Base-by-base conservation (phyloP, 2,329 filamentous ascomycete genomes). In the Colletotrichum camelliae region DNA sequence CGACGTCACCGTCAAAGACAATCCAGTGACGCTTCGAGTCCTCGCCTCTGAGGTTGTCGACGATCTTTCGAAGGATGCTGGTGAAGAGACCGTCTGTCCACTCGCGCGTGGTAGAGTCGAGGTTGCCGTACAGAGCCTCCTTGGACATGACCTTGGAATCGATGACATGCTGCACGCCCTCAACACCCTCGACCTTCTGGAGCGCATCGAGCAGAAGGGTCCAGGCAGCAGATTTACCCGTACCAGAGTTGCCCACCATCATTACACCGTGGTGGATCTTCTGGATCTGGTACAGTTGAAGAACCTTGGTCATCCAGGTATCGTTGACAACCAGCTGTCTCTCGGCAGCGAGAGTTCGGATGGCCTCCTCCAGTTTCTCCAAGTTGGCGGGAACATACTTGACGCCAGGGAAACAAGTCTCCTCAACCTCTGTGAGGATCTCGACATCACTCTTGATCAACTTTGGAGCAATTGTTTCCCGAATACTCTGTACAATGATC, bases 81-180 rank as follows among this genome's bases (percentile, higher is more conserved):
- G 97, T 99, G 84, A 99, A 99, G 13, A 99, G 89, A 85, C 97
- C 97, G 81, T 99, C 97, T 0, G 97, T 99, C 97, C 97, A 99
- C 85, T 99, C 97, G 80, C 97, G 93, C 3, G 97, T 99, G 4
- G 97, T 99, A 74, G 95, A 96, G 84, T 99, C 97, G 65, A 99
- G 90, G 80, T 93, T 98, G 82, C 97, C 97, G 82, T 99, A 99
- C 5, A 99, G 89, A 29, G 95, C 95, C 86, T 99, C 97, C 86
- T 99, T 99, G 68, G 96, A 98, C 97, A 99, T 99, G 84, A 99
- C 97, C 87, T 99, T 99, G 55, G 96, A 97, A 84, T 99, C 97
- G 80, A 99, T 99, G 72, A 99, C 95, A 82, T 99, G 97, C 79
- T 93, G 98, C 61, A 99, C 95, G 37, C 97, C 97, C 84, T 99